Conservation (phyloP, 495 filamentous ascomycete genomes). For the Penicillium maclennaniae region DNA sequence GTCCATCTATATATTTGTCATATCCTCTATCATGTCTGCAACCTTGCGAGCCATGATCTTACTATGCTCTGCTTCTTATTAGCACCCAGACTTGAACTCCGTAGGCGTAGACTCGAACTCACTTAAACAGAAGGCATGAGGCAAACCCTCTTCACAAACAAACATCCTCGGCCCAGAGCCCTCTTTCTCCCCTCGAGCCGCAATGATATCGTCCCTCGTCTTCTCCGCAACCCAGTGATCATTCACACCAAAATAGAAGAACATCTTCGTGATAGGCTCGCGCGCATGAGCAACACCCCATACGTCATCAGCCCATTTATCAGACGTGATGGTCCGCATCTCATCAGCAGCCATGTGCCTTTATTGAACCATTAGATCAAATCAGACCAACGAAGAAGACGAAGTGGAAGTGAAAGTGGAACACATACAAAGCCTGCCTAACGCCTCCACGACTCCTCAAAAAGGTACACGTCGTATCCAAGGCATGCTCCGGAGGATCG, state of each 20-base stretch:
- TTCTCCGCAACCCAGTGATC: slow-evolving; percentile 82
- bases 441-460: slow-evolving; percentile 61
- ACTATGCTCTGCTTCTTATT: slow-evolving; percentile 49
- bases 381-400: neutral
- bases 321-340: slow-evolving; percentile 68
- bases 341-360: slow-evolving; percentile 70
- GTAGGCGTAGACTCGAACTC: slow-evolving; percentile 31
- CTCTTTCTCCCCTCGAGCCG: slow-evolving; percentile 8
- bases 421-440: slow-evolving; percentile 62
- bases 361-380: neutral
- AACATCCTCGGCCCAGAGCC: slow-evolving; percentile 60
- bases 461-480: slow-evolving; percentile 59
- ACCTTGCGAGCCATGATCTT: slow-evolving; percentile 65
- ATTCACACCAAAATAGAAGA: slow-evolving; percentile 73
- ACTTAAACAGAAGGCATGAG: slow-evolving; percentile 81
- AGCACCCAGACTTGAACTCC: neutral
- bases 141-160: slow-evolving; percentile 67
- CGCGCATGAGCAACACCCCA: slow-evolving; percentile 60
- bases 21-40: slow-evolving; percentile 55
- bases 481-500: slow-evolving; percentile 51
- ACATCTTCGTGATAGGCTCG: slow-evolving; percentile 53
- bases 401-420: neutral
- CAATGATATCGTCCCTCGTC: slow-evolving; percentile 3
- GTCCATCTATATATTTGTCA: slow-evolving; percentile 20
- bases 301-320: slow-evolving; percentile 74